These are phyloP conservation scores for Sarocladiaceae sp. DNA, from an alignment of 2,329 filamentous ascomycete genomes.

Conservation along the genomic window DNA sequence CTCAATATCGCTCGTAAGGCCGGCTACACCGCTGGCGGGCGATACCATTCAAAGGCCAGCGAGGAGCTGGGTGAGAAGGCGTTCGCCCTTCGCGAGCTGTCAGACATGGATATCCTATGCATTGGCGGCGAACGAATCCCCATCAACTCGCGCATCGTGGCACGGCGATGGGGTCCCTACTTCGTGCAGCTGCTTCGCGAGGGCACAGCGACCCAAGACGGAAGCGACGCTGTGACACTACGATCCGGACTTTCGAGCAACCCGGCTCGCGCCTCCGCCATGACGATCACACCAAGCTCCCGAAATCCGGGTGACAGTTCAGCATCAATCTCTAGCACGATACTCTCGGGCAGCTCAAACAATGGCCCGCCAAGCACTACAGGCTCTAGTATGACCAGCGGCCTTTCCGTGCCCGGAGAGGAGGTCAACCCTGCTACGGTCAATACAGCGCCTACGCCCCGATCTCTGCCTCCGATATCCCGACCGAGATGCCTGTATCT, in stretches of 20 bases:
- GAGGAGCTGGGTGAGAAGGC: conserved; percentile 81
- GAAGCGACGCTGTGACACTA: conserved; percentile 68
- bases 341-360: conserved; percentile 30
- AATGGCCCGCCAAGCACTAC: conserved; percentile 35
- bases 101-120: conserved; percentile 95
- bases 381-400: conserved; percentile 35
- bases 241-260: conserved; percentile 54
- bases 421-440: conserved; percentile 34
- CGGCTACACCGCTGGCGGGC: conserved; percentile 65
- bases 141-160: conserved; percentile 84
- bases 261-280: conserved; percentile 67
- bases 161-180: conserved; percentile 87
- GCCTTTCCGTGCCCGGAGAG: conserved; percentile 31
- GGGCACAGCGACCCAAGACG: conserved; percentile 64
- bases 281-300: conserved; percentile 73
- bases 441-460: conserved; percentile 52
- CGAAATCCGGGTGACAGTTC: conserved; percentile 42
- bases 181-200: conserved; percentile 89
- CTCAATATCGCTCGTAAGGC: conserved; percentile 54
- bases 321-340: conserved; percentile 35
- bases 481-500: conserved; percentile 85
- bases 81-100: conserved; percentile 71
- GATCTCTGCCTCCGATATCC: conserved; percentile 51
- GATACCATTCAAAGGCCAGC: conserved; percentile 68
- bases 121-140: conserved; percentile 87